Conservation (phyloP, 805 yeast species). For the Cyberlindnera mississippiensis region DNA sequence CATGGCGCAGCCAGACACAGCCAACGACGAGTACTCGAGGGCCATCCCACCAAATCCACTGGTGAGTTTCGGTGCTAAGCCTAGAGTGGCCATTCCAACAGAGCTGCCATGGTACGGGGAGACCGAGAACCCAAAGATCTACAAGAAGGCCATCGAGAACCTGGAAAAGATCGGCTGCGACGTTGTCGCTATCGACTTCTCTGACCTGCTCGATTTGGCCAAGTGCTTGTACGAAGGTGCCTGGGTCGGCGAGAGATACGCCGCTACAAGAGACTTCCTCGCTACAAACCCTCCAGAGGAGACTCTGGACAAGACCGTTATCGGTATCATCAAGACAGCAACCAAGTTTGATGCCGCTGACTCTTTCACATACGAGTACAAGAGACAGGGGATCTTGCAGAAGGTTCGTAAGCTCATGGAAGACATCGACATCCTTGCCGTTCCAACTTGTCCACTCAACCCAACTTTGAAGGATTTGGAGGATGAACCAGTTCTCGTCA, state of each 20-base stretch:
- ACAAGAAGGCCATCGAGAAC: slow-evolving; percentile 53
- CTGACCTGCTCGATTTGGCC: slow-evolving; percentile 76
- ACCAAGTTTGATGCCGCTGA: slow-evolving; percentile 76
- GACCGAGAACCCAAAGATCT: slow-evolving; percentile 67
- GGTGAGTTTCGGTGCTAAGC: slow-evolving; percentile 51
- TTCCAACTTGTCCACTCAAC: slow-evolving; percentile 92
- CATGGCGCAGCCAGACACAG: slow-evolving; percentile 66
- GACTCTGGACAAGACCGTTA: slow-evolving; percentile 81
- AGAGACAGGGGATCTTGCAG: slow-evolving; percentile 75
- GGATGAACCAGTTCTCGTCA: slow-evolving; percentile 74
- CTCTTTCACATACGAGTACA: slow-evolving; percentile 80
- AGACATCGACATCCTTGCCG: slow-evolving; percentile 70
- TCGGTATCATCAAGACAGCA: slow-evolving; percentile 72
- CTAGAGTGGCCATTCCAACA: slow-evolving; percentile 75
- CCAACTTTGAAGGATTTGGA: slow-evolving; percentile 75
- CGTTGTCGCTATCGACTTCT: slow-evolving; percentile 62
- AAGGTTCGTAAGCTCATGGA: slow-evolving; percentile 50
- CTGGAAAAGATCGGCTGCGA: slow-evolving; percentile 54
- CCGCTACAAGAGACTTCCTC: slow-evolving; percentile 73
- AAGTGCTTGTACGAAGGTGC: slow-evolving; percentile 91
- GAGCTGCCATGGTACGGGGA: slow-evolving; percentile 79
- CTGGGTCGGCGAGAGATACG: slow-evolving; percentile 97
- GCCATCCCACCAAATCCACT: slow-evolving; percentile 64
- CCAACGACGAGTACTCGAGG: slow-evolving; percentile 77
- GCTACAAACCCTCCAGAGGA: slow-evolving; percentile 64